phyloP scores from a whole-genome alignment of 2,329 filamentous ascomycete species.

The Monosporascus sp. region DNA sequence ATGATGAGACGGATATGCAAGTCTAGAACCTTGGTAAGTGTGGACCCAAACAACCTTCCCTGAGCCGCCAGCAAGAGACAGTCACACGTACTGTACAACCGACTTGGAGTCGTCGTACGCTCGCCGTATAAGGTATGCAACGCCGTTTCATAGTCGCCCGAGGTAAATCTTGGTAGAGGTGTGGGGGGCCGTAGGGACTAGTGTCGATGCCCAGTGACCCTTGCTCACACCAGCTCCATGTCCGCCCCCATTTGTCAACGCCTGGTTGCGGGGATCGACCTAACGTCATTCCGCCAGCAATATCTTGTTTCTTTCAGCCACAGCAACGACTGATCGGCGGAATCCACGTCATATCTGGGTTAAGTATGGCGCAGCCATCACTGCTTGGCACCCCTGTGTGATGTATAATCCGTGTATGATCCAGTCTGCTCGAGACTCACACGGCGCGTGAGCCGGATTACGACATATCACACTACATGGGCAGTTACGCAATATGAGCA shows the following conservation, averaged over 20 bases:
- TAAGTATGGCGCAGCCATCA: constrained; percentile 9
- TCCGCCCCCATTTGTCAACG: neutral
- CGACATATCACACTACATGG: no score
- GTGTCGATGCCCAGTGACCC: neutral
- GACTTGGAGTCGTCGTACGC: no score
- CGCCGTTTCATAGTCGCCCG: neutral
- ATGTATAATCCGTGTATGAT: neutral
- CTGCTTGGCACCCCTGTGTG: neutral
- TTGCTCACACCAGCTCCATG: neutral
- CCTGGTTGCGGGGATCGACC: neutral
- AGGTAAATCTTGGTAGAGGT: neutral
- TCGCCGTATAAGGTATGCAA: no score
- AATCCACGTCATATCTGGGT: constrained; percentile 21
- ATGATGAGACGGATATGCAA: no score
- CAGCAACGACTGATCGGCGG: constrained; percentile 1
- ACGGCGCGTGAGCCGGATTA: no score
- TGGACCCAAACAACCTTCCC: no score
- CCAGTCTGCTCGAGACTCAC: no score
- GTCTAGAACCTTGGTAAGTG: no score
- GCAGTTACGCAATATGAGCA: no score
- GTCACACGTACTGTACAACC: neutral
- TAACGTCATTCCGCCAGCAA: neutral
- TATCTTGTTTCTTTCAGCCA: constrained; percentile 3
- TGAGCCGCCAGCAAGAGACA: neutral
- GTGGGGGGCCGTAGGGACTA: neutral